phyloP scores from a whole-genome alignment of 169 alveolate genomes.

The Plasmodium gallinaceum region DNA sequence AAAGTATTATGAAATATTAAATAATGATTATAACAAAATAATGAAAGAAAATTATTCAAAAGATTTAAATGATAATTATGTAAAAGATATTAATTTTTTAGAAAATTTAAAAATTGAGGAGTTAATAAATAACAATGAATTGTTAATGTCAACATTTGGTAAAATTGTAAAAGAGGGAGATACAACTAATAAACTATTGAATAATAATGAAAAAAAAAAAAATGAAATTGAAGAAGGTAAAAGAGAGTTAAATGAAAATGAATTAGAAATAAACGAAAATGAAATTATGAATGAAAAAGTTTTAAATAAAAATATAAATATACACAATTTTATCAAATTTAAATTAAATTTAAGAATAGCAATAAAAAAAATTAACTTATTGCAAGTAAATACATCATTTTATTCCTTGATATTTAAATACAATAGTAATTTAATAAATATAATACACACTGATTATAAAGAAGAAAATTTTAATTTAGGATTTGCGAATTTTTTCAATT shows the following conservation, averaged over 20 bases:
- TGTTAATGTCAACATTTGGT: not conserved
- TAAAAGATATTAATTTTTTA: slow-evolving; percentile 28
- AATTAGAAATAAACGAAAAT: slow-evolving; percentile 15
- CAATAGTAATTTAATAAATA: slow-evolving; percentile 11
- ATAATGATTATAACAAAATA: slow-evolving; percentile 20
- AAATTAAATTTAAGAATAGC: slow-evolving; percentile 60
- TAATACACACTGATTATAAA: slow-evolving; percentile 15
- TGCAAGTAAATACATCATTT: slow-evolving; percentile 19
- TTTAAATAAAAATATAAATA: slow-evolving; percentile 19
- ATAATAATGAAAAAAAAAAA: slow-evolving; percentile 1
- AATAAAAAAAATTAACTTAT: slow-evolving; percentile 24
- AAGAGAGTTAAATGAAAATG: slow-evolving; percentile 9
- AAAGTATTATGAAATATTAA: slow-evolving; percentile 38
- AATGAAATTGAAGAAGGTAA: slow-evolving; percentile 1
- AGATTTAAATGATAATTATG: slow-evolving; percentile 30
- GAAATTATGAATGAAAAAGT: slow-evolving; percentile 31
- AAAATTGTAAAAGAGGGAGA: not conserved
- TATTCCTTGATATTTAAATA: slow-evolving; percentile 30
- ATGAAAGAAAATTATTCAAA: slow-evolving; percentile 23
- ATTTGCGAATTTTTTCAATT: not conserved
- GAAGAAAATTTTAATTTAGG: not conserved
- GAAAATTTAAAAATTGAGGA: slow-evolving; percentile 18
- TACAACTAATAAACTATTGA: not conserved
- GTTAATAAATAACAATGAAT: slow-evolving; percentile 11
- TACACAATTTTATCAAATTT: slow-evolving; percentile 37